A percentile compares a stretch with the other conserved stretches of the same genome.
These are phyloP conservation scores for Scleroderma citrinum DNA, from an alignment of 768 basidiomycete species.

Conservation along the genomic window DNA sequence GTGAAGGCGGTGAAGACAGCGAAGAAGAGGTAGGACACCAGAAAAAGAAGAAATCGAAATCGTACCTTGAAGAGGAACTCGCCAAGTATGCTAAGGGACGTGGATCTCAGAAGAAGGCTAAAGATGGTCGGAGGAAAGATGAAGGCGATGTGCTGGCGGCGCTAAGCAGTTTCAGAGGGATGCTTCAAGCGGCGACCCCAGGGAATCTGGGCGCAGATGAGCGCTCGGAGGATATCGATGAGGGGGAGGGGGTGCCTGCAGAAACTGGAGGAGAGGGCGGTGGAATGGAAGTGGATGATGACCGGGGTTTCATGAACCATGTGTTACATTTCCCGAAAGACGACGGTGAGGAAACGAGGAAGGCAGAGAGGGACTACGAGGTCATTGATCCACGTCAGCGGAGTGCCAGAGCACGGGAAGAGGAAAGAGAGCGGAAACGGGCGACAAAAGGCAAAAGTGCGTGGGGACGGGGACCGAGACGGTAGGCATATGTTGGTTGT, in stretches of 20 bases:
- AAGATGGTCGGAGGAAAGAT: slow-evolving; percentile 52
- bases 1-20: slow-evolving; percentile 51
- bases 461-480: slow-evolving; percentile 10
- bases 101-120: slow-evolving; percentile 51
- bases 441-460: slow-evolving; percentile 22
- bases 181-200: slow-evolving; percentile 45
- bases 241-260: slow-evolving; percentile 16
- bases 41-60: slow-evolving; percentile 56
- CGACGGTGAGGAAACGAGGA: slow-evolving; percentile 64
- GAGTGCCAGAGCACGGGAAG: slow-evolving; percentile 68
- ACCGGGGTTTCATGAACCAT: slow-evolving; percentile 69
- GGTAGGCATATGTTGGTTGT: slow-evolving; percentile 13
- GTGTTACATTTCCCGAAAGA: slow-evolving; percentile 73
- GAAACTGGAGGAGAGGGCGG: slow-evolving; percentile 33
- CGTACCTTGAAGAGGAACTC: slow-evolving; percentile 75
- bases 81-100: slow-evolving; percentile 70
- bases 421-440: slow-evolving; percentile 63
- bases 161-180: slow-evolving; percentile 64
- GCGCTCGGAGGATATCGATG: slow-evolving; percentile 5
- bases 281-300: slow-evolving; percentile 73
- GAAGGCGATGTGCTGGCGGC: slow-evolving; percentile 67
- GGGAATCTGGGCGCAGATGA: slow-evolving; percentile 21
- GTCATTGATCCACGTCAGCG: slow-evolving; percentile 80
- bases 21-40: slow-evolving; percentile 53
- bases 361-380: slow-evolving; percentile 83